Conservation (phyloP, 345 rosid species). For the Aquilaria yunnanensis region DNA sequence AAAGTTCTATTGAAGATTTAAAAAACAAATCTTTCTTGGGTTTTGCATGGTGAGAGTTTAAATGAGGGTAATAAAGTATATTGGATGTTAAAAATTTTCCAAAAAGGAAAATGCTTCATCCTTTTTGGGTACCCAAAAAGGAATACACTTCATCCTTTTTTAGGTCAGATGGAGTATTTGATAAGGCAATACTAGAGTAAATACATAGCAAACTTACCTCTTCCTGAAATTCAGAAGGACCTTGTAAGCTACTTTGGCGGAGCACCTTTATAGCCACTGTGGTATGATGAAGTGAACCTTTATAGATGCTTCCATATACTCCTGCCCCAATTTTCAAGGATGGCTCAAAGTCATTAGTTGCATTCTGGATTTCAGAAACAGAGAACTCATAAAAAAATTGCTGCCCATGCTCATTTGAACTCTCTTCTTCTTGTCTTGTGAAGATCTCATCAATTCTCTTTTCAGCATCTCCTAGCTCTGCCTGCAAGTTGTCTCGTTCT, state of each 20-base stretch:
- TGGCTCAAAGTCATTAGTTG: conserved; percentile 24
- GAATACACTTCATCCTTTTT: not conserved
- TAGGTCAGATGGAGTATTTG: not conserved
- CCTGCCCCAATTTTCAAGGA: conserved; percentile 27
- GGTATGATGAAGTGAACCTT: conserved; percentile 31
- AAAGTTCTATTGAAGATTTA: too few species aligned
- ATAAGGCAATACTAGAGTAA: not conserved
- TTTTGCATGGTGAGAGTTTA: too few species aligned
- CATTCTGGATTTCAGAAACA: conserved; percentile 27
- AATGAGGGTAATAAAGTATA: too few species aligned
- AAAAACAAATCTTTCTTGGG: too few species aligned
- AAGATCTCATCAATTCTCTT: conserved; percentile 27
- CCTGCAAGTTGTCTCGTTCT: conserved; percentile 28
- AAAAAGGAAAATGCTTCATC: too few species aligned
- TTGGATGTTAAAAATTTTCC: too few species aligned
- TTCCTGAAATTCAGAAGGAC: conserved; percentile 14
- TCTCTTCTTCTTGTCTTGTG: conserved; percentile 17
- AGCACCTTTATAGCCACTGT: conserved; percentile 36
- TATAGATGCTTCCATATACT: conserved; percentile 24
- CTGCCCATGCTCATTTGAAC: conserved; percentile 13
- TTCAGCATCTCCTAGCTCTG: conserved; percentile 25
- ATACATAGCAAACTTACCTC: conserved; percentile 24
- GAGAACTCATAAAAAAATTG: conserved; percentile 22
- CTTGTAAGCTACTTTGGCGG: conserved; percentile 16
- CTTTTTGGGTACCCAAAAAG: too few species aligned